Percentiles rank a stretch among this genome's conserved stretches.
Conservation (phyloP, 352 stramenopile species). For the Phytopythium oedochilum region DNA sequence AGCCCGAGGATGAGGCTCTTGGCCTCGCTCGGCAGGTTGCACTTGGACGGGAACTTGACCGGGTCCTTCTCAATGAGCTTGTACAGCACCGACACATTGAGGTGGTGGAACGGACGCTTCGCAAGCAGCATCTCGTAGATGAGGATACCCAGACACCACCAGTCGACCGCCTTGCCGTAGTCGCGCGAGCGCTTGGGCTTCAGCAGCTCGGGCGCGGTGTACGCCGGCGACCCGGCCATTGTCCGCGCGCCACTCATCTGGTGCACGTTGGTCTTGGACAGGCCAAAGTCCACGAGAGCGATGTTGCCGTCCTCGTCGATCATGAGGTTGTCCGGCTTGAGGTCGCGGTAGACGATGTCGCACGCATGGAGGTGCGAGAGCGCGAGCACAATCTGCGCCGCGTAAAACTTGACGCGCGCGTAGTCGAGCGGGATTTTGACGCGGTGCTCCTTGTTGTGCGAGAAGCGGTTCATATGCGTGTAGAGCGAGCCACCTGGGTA, state of each 20-base stretch:
- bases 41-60: slow-evolving; percentile 83
- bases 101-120: slow-evolving; percentile 88
- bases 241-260: slow-evolving; percentile 79
- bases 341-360: slow-evolving; percentile 94
- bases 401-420: slow-evolving; percentile 85
- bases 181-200: slow-evolving; percentile 82
- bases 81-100: slow-evolving; percentile 90
- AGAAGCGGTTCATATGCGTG: slow-evolving; percentile 92
- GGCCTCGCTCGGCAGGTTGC: slow-evolving; percentile 57
- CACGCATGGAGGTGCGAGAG: slow-evolving; percentile 90
- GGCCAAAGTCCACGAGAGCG: slow-evolving; percentile 93
- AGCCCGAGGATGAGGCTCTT: slow-evolving; percentile 71
- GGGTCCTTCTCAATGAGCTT: slow-evolving; percentile 88
- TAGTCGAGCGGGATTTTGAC: slow-evolving; percentile 84
- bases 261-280: slow-evolving; percentile 91
- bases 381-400: slow-evolving; percentile 89
- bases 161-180: slow-evolving; percentile 86
- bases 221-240: slow-evolving; percentile 80
- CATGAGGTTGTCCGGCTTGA: slow-evolving; percentile 96
- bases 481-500: slow-evolving; percentile 84
- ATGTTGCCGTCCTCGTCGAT: slow-evolving; percentile 93
- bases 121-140: slow-evolving; percentile 92
- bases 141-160: slow-evolving; percentile 87
- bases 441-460: slow-evolving; percentile 85
- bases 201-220: slow-evolving; percentile 76